Base-by-base conservation (phyloP, 2,329 filamentous ascomycete species). In the Beauveria sp. region DNA sequence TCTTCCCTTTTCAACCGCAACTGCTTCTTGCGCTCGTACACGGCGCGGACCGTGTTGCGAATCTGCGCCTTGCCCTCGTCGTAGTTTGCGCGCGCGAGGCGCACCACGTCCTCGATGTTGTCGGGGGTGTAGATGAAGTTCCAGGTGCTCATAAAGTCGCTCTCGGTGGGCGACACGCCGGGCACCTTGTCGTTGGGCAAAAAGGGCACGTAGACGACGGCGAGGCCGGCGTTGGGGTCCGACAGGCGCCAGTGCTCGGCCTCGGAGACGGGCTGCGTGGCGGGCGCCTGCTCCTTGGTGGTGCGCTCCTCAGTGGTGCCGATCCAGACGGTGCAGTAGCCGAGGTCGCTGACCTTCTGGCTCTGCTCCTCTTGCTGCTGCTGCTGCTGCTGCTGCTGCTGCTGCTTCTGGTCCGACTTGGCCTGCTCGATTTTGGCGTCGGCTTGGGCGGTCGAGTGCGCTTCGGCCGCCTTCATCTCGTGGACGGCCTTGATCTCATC, bases 41-140 rank as follows among this genome's bases (percentile, higher is more conserved):
- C 91, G 3, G 92, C 95, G 57, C 88, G 80, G 0, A 99, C 86
- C 2, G 91, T 91, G 24, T 86, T 81, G 65, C 85, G 87, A 22
- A 95, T 90, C 74, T 90, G 86, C 62, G 90, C 89, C 55, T 84
- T 84, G 1, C 93, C 92, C 72, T 96, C 91, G 6, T 84, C 80
- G 67, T 91, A 99, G 74, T 99, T 99, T 12, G 91, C 91, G 61
- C 86, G 82, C 1, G 95, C 93, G 31, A 99, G 81, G 5, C 83
- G 81, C 2, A 96, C 88, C 0, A 96, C 91, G 28, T 85, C 84
- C 67, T 98, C 93, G 58, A 99, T 87, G 73, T 99, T 88, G 62
- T 95, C 88, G 0, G 92, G 88, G 2, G 90, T 96, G 73, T 98
- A 99, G 34, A 97, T 87, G 72, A 98, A 98, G 72, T 99, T 99